A percentile compares a stretch with the other conserved stretches of the same genome.
phyloP scores from a whole-genome alignment of 495 filamentous ascomycete species.

The Penicillium angulare region DNA sequence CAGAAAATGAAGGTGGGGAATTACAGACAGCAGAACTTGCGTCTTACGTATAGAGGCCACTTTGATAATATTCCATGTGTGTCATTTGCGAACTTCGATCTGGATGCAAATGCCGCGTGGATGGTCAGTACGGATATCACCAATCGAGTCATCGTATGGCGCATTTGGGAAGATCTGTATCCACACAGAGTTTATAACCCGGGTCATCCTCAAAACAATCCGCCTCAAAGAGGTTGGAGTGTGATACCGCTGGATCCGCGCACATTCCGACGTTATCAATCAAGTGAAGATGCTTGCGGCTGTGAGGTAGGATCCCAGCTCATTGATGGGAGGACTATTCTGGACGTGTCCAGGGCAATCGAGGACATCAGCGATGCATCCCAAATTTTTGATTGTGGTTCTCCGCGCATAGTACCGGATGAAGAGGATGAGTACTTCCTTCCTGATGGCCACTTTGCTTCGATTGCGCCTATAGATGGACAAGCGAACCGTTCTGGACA shows the following conservation, averaged over 20 bases:
- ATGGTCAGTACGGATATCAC: conserved; percentile 74
- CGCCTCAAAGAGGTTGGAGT: conserved; percentile 41
- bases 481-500: neutral
- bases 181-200: conserved; percentile 32
- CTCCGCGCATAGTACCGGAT: neutral
- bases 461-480: neutral
- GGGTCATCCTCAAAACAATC: conserved; percentile 16
- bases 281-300: conserved; percentile 43
- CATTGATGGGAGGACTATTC: conserved; percentile 17
- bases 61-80: conserved; percentile 74
- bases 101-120: conserved; percentile 62
- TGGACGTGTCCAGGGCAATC: conserved; percentile 32
- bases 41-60: conserved; percentile 45
- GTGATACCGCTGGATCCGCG: conserved; percentile 52
- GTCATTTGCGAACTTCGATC: conserved; percentile 64
- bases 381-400: conserved; percentile 6
- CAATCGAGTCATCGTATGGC: conserved; percentile 64
- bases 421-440: neutral
- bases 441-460: conserved; percentile 31
- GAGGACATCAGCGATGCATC: conserved; percentile 26
- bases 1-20: conserved; percentile 29
- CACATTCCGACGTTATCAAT: conserved; percentile 36
- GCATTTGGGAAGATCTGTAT: conserved; percentile 53
- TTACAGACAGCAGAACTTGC: conserved; percentile 39
- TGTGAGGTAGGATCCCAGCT: conserved; percentile 28